Evolutionary conservation across 2,329 filamentous ascomycete species (phyloP).

Genomic region (Neonectria neomacrospora): DNA sequence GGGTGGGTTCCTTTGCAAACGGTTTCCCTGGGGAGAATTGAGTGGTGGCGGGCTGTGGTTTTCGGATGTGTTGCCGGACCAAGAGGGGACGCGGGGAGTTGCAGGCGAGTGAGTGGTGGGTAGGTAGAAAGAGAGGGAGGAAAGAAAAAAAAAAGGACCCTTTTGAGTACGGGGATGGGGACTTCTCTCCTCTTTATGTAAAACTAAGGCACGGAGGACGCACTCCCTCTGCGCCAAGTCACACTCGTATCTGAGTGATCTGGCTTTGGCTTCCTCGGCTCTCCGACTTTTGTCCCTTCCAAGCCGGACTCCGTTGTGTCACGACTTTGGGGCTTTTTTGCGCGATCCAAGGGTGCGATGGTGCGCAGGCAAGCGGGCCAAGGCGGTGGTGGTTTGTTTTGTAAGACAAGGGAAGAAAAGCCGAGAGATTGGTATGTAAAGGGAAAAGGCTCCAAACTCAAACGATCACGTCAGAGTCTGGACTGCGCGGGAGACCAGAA

Average conservation of each 20-base stretch:
- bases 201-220: constrained; percentile 31
- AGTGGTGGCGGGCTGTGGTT: not conserved
- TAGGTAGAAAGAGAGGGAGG: not conserved
- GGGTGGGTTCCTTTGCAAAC: not conserved
- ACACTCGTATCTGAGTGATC: constrained; percentile 15
- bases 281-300: not conserved
- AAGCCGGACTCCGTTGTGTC: constrained; percentile 8
- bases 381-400: constrained; percentile 6
- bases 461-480: constrained; percentile 36
- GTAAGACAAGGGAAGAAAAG: not conserved
- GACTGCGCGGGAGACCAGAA: constrained; percentile 1
- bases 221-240: constrained; percentile 29
- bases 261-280: not conserved
- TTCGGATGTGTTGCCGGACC: constrained; percentile 14
- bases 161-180: constrained; percentile 27
- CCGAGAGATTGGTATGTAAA: not conserved
- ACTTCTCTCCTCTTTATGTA: constrained; percentile 37
- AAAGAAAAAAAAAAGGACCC: constrained; percentile 19
- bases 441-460: constrained; percentile 9
- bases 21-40: not conserved
- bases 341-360: constrained; percentile 36
- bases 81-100: constrained; percentile 21
- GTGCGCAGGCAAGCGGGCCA: constrained; percentile 3
- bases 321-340: constrained; percentile 31
- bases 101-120: constrained; percentile 20